Base-by-base conservation (phyloP, 75 land plant genomes). In the Pseudotsuga menziesii region DNA sequence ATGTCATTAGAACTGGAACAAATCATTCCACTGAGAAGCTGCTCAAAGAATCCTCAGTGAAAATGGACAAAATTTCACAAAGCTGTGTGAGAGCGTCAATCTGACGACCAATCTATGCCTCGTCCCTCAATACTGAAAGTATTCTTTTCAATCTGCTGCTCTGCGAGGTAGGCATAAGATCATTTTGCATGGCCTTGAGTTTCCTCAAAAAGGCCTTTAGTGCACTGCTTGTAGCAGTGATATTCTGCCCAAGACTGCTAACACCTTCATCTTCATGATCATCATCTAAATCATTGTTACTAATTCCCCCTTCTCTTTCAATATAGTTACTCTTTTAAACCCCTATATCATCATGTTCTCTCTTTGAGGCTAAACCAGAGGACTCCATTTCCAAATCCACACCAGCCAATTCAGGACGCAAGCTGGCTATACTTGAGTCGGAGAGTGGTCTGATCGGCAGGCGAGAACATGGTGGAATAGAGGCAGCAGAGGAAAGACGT, bases 61-160 rank as follows among this genome's bases (percentile, higher is more conserved):
- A 79, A 56, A 92, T 85, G 20, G 88, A 88, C 20, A 93, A 62
- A 52, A 85, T 72, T 8, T 91, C 93, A 61, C 95, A 93, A 3
- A 93, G 88, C 79, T 93, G 84, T 0, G 85, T 86, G 0, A 93
- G 85, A 14, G 85, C 81, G 44, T 76, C 85, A 26, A 85, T 17
- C 72, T 85, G 85, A 29, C 57, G 73, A 25, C 81, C 78, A 36
- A 44, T 44, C 7, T 75, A 88, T 9, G 57, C 74, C 0, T 79
- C 88, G 27, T 72, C 82, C 25, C 29, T 77, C 35, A 86, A 73
- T 29, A 35, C 74, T 4, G 79, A 75, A 2, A 88, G 23, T 58
- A 88, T 76, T 39, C 62, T 81, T 77, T 75, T 74, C 57, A 91
- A 61, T 55, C 64, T 78, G 14, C 76, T 82, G 80, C 72, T 82